Conservation (phyloP, 179 eudicot genomes). For the Dionaea muscipula region DNA sequence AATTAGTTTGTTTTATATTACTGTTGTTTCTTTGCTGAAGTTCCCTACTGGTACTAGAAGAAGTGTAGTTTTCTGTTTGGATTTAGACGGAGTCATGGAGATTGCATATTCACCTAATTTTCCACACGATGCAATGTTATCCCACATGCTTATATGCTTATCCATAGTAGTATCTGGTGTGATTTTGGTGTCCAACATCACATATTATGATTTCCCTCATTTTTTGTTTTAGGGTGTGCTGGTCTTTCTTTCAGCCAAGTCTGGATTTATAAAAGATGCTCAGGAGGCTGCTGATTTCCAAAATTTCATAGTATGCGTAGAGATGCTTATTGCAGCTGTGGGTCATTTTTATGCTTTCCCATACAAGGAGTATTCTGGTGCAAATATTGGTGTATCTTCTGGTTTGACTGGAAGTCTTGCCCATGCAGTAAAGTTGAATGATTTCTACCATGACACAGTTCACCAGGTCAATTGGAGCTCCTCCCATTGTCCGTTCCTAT, state of each 20-base stretch:
- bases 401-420: slow-evolving; percentile 72
- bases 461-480: slow-evolving; percentile 55
- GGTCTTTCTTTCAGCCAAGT: slow-evolving; percentile 87
- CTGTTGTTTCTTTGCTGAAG: no score
- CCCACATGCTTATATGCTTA: no score
- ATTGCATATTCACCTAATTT: no score
- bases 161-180: no score
- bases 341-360: slow-evolving; percentile 95
- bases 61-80: no score
- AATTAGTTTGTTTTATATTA: no score
- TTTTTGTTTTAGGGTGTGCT: slow-evolving; percentile 54
- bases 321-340: slow-evolving; percentile 95
- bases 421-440: slow-evolving; percentile 77
- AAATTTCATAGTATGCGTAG: slow-evolving; percentile 71
- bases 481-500: neutral
- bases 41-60: no score
- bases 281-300: slow-evolving; percentile 85
- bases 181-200: no score
- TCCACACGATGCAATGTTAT: no score
- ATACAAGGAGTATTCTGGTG: slow-evolving; percentile 97
- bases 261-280: slow-evolving; percentile 57
- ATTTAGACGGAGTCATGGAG: no score
- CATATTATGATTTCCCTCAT: neutral
- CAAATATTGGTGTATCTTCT: slow-evolving; percentile 65
- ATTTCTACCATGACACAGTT: slow-evolving; percentile 92